Base-by-base conservation (phyloP, 2,329 filamentous ascomycete genomes). In the Monilinia vaccinii-corymbosi region DNA sequence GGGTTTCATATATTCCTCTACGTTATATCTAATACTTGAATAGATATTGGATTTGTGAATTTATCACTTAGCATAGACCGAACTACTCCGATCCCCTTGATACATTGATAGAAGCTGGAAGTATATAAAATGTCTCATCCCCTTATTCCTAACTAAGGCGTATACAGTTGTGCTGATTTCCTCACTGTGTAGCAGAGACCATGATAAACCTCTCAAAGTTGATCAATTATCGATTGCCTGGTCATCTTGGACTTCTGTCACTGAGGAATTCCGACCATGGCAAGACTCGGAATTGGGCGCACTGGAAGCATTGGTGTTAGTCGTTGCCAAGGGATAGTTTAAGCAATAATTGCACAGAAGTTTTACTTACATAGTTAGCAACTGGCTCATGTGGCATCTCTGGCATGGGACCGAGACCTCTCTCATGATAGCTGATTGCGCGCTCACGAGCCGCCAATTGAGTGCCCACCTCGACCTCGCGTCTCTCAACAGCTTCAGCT, bases 41-140 rank as follows among this genome's bases (percentile, higher is more conserved):
- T 0, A 2, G 18, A 7, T 2, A 2, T 13, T 28, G 14, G 4
- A 38, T 8, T 14, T 1, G 25, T 40, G 4, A 8, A 11, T 11
- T 14, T 1, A 7, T 18, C 2, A 28, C 21, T 25, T 3, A 0
- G 4, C 4, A 13, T 18, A 8, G 11, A 13, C 1, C 4, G 2
- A 51, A 9, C n/a, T n/a, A n/a, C n/a, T 9, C 3, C 23, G 3
- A 9, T 8, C 1, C 11, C 11, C 16, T 9, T 8, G 32, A 51
- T 38, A 13, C 14, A 38, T 25, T 38, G 14, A 51, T 38, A 2
- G 21, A 38, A 25, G 11, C 21, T 1, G 21, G 16, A 21, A 36
- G 48, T 23, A 50, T 36, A 7, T 23, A 36, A 44, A 4, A 36
- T 16, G 23, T 25, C 14, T 1, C 25, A 36, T 36, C 7, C 13